A percentile compares a stretch with the other conserved stretches of the same genome.
phyloP scores from a whole-genome alignment of 305 asterid genomes.

The Andrographis paniculata region DNA sequence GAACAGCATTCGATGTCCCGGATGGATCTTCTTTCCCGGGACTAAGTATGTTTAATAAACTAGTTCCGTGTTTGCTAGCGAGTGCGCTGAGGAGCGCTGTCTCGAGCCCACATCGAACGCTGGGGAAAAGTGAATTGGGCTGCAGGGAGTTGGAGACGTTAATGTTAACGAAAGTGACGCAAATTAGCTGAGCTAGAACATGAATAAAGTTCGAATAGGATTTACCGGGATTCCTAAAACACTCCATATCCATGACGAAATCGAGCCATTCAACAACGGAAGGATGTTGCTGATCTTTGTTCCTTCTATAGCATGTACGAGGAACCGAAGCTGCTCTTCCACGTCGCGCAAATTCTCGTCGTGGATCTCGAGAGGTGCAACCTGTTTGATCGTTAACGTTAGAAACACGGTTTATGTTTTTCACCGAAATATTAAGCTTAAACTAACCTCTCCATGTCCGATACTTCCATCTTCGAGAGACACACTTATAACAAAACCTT shows the following conservation, averaged over 20 bases:
- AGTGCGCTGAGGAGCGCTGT: slow-evolving; percentile 89
- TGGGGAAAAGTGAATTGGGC: slow-evolving; percentile 85
- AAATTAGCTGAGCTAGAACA: slow-evolving; percentile 9
- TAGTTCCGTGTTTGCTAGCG: slow-evolving; percentile 55
- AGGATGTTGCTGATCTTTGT: slow-evolving; percentile 39
- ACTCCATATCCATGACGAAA: slow-evolving; percentile 90
- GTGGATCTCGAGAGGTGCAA: slow-evolving; percentile 93
- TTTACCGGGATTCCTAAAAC: slow-evolving; percentile 76
- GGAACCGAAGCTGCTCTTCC: slow-evolving; percentile 86
- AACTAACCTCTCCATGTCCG: slow-evolving; percentile 88
- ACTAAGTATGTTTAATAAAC: slow-evolving; percentile 51
- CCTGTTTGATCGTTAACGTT: slow-evolving; percentile 37
- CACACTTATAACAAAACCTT: slow-evolving; percentile 71
- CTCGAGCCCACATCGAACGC: slow-evolving; percentile 95
- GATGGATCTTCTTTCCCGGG: slow-evolving; percentile 38
- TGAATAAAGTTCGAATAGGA: slow-evolving; percentile 8
- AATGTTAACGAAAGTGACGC: slow-evolving; percentile 2
- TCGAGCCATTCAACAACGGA: slow-evolving; percentile 61
- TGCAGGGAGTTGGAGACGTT: slow-evolving; percentile 26
- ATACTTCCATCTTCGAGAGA: slow-evolving; percentile 74
- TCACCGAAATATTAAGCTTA: not conserved
- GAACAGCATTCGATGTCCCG: slow-evolving; percentile 36
- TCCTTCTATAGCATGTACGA: slow-evolving; percentile 63
- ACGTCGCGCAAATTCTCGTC: slow-evolving; percentile 65
- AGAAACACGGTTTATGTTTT: not conserved